Evolutionary conservation across 805 yeast genomes (phyloP), one percentile per base, ranked within the genome.

Genomic region (Saccharomyces mikatae): DNA sequence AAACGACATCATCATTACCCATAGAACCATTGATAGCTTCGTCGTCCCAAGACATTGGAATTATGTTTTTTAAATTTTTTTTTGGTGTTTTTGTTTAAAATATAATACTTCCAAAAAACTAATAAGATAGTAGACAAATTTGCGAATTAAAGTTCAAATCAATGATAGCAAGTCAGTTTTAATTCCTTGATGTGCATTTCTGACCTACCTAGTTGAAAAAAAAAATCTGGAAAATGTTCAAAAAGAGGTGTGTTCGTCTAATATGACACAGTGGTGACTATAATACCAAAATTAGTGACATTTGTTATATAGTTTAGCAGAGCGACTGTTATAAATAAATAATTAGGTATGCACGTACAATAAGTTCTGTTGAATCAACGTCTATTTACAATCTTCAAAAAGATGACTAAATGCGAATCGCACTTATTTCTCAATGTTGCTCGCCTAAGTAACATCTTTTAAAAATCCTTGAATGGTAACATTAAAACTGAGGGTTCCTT

Each of bases 1-100:
- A 51, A 32, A 80, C 80, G 21, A 79, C 80, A 50, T 78, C 76
- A 51, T 71, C 79, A 47, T 76, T 65, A 14, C 71, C 66, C 48
- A 82, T 71, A 46, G 89, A 82, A 58, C 86, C 82, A 54, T 83
- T 92, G 69, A 88, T 86, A 66, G 87, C 96, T 75, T 90, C 96
- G 82, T 89, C 96, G 80, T 89, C 97, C 74, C 74, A 70, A 59
- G 74, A 70, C 74, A 70, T 70, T 21, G 49, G 41, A 41, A 17
- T 24, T 47, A 13, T 14, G n/a, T 41, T 21, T 46, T 48, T 49
- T 21, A 30, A 50, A 30, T 2, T n/a, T 21, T 31, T 26, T 28
- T 22, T 44, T 13, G 26, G 6, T 5, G 26, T 1, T 26, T 6
- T 10, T 14, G 41, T 10, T 30, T 24, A 50, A 24, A 41, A 48